Base-by-base conservation (phyloP, 1,139 yeast genomes). In the Petasospora rhodanensis region DNA sequence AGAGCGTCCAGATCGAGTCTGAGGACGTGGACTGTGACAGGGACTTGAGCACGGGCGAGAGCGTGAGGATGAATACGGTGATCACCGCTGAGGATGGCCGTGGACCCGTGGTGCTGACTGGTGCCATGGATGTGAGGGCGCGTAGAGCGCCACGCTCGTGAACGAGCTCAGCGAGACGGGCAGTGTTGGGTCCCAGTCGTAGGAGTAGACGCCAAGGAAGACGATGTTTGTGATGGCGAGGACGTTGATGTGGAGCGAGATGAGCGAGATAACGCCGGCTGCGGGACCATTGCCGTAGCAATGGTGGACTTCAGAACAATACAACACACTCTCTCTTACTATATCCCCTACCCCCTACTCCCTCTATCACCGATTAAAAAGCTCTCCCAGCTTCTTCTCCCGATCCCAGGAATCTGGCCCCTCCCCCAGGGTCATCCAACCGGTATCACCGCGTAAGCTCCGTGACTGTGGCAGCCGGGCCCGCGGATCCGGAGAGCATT, bases 1-100 rank as follows among this genome's bases (percentile, higher is more conserved):
- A 76, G 7, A 91, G 60, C 0, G 95, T 87, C 97, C 98, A 91
- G 42, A 93, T 86, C 13, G 96, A 86, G 58, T 91, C 97, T 1
- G 94, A 82, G 0, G 96, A 76, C 0, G 96, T 86, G 1, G 96
- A 83, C 46, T 77, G 74, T 0, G 96, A 87, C 31, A 93, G 67
- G 0, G 96, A 87, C 47, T 85, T 83, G 35, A 91, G 67, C 4
- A 91, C 91, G 0, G 98, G 98, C 0, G 96, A 84, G 27, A 89
- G 62, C 0, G 93, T 78, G 28, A 87, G 63, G 29, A 89, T 62
- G 5, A 84, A 73, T 41, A 89, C 73, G 2, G 80, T 68, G 16
- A 87, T 78, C 18, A 91, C 61, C 10, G 76, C 43, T 4, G 86
- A 73, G 1, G 94, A 80, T 53, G 83, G 84, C 22, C 73, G 40